Evolutionary conservation across 2,329 filamentous ascomycete species (phyloP), one percentile per base, ranked within the genome.

Genomic region (Alternaria sp.): DNA sequence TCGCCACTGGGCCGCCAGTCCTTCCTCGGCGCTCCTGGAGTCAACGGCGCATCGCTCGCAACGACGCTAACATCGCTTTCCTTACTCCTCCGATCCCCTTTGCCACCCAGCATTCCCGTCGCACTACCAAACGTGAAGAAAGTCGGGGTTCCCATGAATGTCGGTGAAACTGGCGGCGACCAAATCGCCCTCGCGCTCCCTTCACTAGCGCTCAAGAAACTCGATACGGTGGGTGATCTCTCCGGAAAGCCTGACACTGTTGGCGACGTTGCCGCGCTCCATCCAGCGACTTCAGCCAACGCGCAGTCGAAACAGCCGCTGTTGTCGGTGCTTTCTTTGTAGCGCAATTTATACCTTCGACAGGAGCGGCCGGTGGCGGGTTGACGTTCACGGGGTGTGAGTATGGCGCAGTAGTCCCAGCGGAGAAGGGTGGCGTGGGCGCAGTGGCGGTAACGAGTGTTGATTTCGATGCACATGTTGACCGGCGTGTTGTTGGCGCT

Each of bases 341-440:
- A 65, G n/a, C 59, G 59, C 3, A 64, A 3, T 26, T 66, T 58
- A 45, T 67, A 61, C 9, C 6, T 40, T 9, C 59, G 54, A 30
- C 66, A 66, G 13, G 61, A 19, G 36, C 45, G 54, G n/a, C 66
- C 66, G 13, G 59, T 61, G 13, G 26, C 25, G 3, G 61, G 54
- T 2, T 55, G 36, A 12, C 62, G 54, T 17, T 50, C 15, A 19
- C 26, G 17, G 4, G 57, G 57, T 1, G 55, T 32, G 30, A 67
- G 43, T 3, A 64, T 51, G 54, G 56, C 30, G 57, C 69, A 70
- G 54, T 72, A 69, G 21, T 64, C 45, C 69, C 68, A 69, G 26
- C 46, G 21, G 5, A 47, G 49, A 28, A 64, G 52, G 21, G 40
- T 54, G 2, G 62, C 62, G 61, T 69, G 69, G 3, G 11, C 13